Evolutionary conservation across 1,284 basidiomycete species (phyloP), one percentile per base, ranked within the genome.

Genomic region (Cryptococcus sp.): DNA sequence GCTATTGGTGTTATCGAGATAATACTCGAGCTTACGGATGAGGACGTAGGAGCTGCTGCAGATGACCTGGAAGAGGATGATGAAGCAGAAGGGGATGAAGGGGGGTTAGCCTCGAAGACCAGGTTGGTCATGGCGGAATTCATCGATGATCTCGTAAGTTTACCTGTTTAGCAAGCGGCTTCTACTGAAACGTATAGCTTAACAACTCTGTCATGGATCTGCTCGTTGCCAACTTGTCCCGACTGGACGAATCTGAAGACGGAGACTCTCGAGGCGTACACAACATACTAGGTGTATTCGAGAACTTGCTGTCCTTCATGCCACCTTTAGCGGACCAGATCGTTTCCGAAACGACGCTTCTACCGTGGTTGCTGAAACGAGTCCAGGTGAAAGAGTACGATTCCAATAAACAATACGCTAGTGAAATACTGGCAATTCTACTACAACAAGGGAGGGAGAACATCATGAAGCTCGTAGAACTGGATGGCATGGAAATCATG

Each of bases 21-120:
- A 32, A 80, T 98, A 3, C 89, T 94, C 67, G 96, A 98, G 75
- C 80, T 98, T 57, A 95, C 93, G 0, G 95, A 98, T 66, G 95
- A 98, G 72, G 95, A 98, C 68, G 90, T 91, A 2, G 87, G 89
- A 2, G 86, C 87, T 42, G 83, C 80, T 14, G 83, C 83, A 50
- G 79, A 75, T 11, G 83, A 76, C n/a, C 66, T 66, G 14, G 78
- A 85, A 51, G 81, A 81, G n/a, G 80, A 82, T n/a, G 83, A 86
- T 58, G 83, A 82, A 32, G 58, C 44, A 44, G 63, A 58, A 11
- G 57, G 60, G 8, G 47, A 33, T 45, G 47, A 51, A 31, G 54
- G 57, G 10, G 84, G 61, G 44, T 58, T 62, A 35, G 65, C 66
- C 2, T 59, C 59, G n/a, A 62, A 69, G 38, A 65, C 69, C 2